Conservation (phyloP, 257 asterid species). For the Capsicum rhomboideum region DNA sequence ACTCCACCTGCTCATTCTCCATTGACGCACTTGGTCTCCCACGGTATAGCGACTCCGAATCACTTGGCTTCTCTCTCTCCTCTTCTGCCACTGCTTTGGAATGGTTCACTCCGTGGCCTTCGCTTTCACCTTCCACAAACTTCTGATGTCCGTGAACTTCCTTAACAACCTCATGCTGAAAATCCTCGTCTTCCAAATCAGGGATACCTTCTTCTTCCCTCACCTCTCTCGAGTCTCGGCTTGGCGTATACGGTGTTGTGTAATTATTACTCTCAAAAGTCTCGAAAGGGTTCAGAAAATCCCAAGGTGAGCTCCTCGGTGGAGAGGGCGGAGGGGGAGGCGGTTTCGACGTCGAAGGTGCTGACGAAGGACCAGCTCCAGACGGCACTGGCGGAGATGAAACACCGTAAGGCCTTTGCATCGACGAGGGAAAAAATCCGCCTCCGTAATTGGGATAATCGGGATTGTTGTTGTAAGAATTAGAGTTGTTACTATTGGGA, state of each 20-base stretch:
- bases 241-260: constrained; percentile 47
- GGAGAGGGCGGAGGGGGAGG: constrained; percentile 89
- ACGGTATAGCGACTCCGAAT: constrained; percentile 41
- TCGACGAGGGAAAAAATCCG: constrained; percentile 37
- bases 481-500: constrained; percentile 14
- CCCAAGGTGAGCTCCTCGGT: constrained; percentile 77
- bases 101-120: not conserved
- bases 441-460: constrained; percentile 35
- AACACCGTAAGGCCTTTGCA: constrained; percentile 25
- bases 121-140: constrained; percentile 32
- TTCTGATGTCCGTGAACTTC: constrained; percentile 78
- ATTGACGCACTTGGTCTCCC: constrained; percentile 38
- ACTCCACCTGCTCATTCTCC: constrained; percentile 68
- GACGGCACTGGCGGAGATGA: constrained; percentile 17
- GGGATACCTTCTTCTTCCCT: constrained; percentile 98
- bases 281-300: constrained; percentile 83
- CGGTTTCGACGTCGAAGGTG: constrained; percentile 36
- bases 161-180: constrained; percentile 60
- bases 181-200: constrained; percentile 87
- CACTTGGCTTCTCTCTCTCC: constrained; percentile 33
- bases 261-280: constrained; percentile 53
- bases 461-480: constrained; percentile 7
- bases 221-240: constrained; percentile 72
- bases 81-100: constrained; percentile 25
- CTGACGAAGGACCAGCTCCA: not conserved